Evolutionary conservation across 345 rosid species (phyloP).

Genomic region (Citrus unshiu): DNA sequence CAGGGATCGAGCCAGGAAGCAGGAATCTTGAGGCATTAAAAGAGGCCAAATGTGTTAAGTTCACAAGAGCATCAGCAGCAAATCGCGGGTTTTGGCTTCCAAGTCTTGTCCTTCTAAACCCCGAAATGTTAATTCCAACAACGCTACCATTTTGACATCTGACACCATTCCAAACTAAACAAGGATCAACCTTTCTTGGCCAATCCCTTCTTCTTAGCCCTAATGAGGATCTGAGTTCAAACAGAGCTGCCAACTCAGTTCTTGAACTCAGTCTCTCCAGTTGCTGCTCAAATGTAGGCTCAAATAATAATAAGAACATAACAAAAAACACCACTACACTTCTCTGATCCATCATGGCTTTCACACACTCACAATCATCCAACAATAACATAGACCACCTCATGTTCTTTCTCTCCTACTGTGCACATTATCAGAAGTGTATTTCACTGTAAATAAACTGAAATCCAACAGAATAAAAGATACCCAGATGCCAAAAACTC

Average conservation of each 20-base stretch:
- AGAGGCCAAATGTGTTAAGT: constrained; percentile 55
- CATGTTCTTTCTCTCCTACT: constrained; percentile 17
- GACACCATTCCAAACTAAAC: constrained; percentile 69
- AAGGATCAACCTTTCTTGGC: constrained; percentile 89
- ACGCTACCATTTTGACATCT: constrained; percentile 63
- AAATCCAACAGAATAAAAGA: constrained; percentile 17
- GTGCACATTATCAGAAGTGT: constrained; percentile 1
- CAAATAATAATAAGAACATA: constrained; percentile 39
- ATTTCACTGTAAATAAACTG: constrained; percentile 13
- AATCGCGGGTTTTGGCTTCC: constrained; percentile 79
- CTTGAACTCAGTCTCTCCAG: constrained; percentile 40
- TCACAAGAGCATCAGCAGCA: constrained; percentile 61
- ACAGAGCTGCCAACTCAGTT: constrained; percentile 54
- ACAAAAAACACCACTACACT: constrained; percentile 32
- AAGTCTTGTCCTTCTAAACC: constrained; percentile 77
- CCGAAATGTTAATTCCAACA: constrained; percentile 68
- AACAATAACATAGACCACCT: constrained; percentile 27
- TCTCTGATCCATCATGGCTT: constrained; percentile 66
- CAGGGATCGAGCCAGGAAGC: constrained; percentile 80
- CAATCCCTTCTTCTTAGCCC: constrained; percentile 86
- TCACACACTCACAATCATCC: constrained; percentile 8
- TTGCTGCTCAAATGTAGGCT: constrained; percentile 49
- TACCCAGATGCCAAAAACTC: constrained; percentile 23
- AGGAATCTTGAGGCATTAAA: constrained; percentile 78
- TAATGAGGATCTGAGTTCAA: constrained; percentile 79